phyloP scores from a whole-genome alignment of 139 green algal genomes.

The Volvox africanus region DNA sequence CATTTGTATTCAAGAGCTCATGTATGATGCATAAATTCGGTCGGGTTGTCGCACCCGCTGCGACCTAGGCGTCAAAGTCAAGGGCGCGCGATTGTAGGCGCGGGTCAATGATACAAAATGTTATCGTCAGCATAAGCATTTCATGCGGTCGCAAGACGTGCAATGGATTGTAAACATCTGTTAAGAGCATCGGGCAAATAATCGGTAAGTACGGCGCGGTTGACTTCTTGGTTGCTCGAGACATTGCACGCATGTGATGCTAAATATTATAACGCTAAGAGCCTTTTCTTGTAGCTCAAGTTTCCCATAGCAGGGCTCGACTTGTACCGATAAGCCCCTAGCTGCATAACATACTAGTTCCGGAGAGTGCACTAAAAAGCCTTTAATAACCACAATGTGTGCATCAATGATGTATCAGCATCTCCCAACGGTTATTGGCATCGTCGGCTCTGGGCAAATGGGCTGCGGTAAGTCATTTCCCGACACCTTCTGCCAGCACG shows the following conservation, averaged over 20 bases:
- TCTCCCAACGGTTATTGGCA: constrained; percentile 12
- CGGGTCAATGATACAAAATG: neutral
- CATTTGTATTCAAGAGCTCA: neutral
- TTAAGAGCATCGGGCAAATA: too few relatives aligned
- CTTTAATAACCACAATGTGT: neutral
- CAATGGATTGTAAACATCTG: too few relatives aligned
- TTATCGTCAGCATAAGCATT: too few relatives aligned
- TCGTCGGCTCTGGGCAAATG: constrained; percentile 87
- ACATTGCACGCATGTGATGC: neutral
- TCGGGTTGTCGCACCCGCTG: neutral
- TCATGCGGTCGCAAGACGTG: too few relatives aligned
- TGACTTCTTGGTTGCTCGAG: neutral
- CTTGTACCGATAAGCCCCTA: too few relatives aligned
- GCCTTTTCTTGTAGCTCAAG: too few relatives aligned
- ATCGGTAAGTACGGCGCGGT: neutral
- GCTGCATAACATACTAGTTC: too few relatives aligned
- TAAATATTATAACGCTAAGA: neutral
- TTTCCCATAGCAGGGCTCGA: too few relatives aligned
- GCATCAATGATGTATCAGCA: constrained; percentile 46
- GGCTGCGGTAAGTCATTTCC: constrained; percentile 58
- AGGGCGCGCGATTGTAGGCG: neutral
- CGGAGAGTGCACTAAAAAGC: too few relatives aligned
- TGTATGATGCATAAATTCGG: constrained; percentile 4
- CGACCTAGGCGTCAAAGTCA: constrained; percentile 5
- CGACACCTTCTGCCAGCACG: too few relatives aligned